These are phyloP conservation scores for Pyrenophora graminea DNA, from an alignment of 2,329 filamentous ascomycete species.

Conservation along the genomic window DNA sequence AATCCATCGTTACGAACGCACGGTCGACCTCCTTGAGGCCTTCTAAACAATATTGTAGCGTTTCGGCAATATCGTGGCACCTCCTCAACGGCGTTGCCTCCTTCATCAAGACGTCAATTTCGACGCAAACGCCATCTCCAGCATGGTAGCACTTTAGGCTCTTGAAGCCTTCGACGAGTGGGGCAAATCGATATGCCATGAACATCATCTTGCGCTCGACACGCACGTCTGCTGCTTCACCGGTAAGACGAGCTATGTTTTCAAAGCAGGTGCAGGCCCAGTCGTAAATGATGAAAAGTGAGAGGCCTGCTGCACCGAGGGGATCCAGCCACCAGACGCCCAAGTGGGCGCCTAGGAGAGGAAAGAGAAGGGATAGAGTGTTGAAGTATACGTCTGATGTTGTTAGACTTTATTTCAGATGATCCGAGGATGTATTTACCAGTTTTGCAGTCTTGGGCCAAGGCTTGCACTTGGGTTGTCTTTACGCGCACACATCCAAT, in stretches of 20 bases:
- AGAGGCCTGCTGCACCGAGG: constrained; percentile 64
- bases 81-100: constrained; percentile 57
- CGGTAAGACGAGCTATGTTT: constrained; percentile 63
- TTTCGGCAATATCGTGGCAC: constrained; percentile 65
- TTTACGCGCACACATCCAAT: constrained; percentile 63
- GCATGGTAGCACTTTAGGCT: constrained; percentile 63
- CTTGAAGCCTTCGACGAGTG: constrained; percentile 60
- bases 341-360: constrained; percentile 62
- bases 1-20: constrained; percentile 58
- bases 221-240: constrained; percentile 59
- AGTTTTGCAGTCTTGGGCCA: constrained; percentile 65
- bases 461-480: constrained; percentile 66
- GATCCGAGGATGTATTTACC: neutral
- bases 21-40: constrained; percentile 58
- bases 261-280: constrained; percentile 66
- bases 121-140: constrained; percentile 66
- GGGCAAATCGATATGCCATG: constrained; percentile 62
- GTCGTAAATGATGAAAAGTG: constrained; percentile 70
- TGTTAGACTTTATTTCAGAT: neutral
- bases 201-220: constrained; percentile 63
- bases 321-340: constrained; percentile 71
- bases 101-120: constrained; percentile 64
- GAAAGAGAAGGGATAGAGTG: constrained; percentile 65
- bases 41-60: constrained; percentile 65
- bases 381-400: constrained; percentile 67